Percentiles rank a stretch among this genome's conserved stretches.
Evolutionary conservation across 169 alveolate genomes (phyloP).

Genomic region (Plasmodium vinckei): DNA sequence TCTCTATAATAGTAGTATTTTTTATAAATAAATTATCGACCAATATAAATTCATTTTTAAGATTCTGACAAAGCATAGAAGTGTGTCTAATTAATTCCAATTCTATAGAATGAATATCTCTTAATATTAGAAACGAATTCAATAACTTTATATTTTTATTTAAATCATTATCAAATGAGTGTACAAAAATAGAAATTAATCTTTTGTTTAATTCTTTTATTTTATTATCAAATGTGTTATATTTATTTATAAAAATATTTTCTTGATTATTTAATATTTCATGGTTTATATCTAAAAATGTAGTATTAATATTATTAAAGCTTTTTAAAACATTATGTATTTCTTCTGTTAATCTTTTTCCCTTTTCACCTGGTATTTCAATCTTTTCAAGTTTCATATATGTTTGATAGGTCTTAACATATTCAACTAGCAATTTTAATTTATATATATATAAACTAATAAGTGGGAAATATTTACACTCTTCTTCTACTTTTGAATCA

Average conservation of each 20-base stretch:
- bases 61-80: slow-evolving; percentile 35
- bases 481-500: slow-evolving; percentile 39
- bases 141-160: slow-evolving; percentile 49
- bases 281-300: slow-evolving; percentile 72
- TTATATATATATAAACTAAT: slow-evolving; percentile 44
- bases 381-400: slow-evolving; percentile 73
- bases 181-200: slow-evolving; percentile 28
- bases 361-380: slow-evolving; percentile 74
- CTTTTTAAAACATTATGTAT: slow-evolving; percentile 23
- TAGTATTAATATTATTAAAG: slow-evolving; percentile 43
- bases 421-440: slow-evolving; percentile 43
- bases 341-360: slow-evolving; percentile 65
- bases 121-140: slow-evolving; percentile 46
- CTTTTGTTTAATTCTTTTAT: slow-evolving; percentile 50
- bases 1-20: slow-evolving; percentile 44
- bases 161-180: slow-evolving; percentile 56
- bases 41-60: slow-evolving; percentile 45
- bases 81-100: slow-evolving; percentile 63
- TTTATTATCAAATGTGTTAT: slow-evolving; percentile 43
- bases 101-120: slow-evolving; percentile 43
- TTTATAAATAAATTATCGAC: slow-evolving; percentile 69
- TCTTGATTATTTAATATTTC: slow-evolving; percentile 80
- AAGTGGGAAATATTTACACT: slow-evolving; percentile 54
- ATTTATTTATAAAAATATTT: slow-evolving; percentile 77
- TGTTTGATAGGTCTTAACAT: slow-evolving; percentile 54